Conservation (phyloP, 2,329 filamentous ascomycete species). For the Ilyonectria destructans region DNA sequence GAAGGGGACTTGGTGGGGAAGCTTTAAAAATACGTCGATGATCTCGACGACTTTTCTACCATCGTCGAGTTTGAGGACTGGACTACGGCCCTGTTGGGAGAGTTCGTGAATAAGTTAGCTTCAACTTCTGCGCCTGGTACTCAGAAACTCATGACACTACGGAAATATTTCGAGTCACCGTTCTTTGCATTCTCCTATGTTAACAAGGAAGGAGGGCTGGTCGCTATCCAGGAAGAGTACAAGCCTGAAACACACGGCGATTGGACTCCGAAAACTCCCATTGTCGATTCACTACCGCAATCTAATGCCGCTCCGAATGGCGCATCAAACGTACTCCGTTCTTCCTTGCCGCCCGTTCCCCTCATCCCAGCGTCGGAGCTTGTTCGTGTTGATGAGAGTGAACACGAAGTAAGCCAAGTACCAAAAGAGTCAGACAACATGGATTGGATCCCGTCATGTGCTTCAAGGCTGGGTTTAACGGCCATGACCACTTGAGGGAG, state of each 20-base stretch:
- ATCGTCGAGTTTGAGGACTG: slow-evolving; percentile 33
- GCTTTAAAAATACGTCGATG: slow-evolving; percentile 26
- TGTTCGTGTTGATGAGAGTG: slow-evolving; percentile 9
- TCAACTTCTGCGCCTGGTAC: slow-evolving; percentile 9
- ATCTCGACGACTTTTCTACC: slow-evolving; percentile 16
- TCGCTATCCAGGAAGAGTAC: slow-evolving; percentile 21
- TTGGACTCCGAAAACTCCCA: slow-evolving; percentile 23
- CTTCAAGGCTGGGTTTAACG: slow-evolving; percentile 31
- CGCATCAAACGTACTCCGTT: slow-evolving; percentile 13
- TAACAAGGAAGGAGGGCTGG: slow-evolving; percentile 22
- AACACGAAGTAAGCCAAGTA: slow-evolving; percentile 22
- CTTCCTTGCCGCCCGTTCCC: slow-evolving; percentile 23
- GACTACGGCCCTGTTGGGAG: slow-evolving; percentile 24
- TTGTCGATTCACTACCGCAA: slow-evolving; percentile 13
- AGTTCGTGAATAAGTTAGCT: slow-evolving; percentile 16
- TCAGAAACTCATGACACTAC: slow-evolving; percentile 21
- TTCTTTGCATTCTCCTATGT: slow-evolving; percentile 30
- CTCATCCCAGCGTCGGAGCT: slow-evolving; percentile 26
- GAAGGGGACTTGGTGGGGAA: slow-evolving; percentile 24
- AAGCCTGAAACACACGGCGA: slow-evolving; percentile 28
- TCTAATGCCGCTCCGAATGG: neutral
- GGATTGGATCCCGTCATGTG: slow-evolving; percentile 23
- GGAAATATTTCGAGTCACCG: slow-evolving; percentile 29
- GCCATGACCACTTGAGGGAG: slow-evolving; percentile 28
- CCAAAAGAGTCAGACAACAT: slow-evolving; percentile 13